Evolutionary conservation across 805 yeast species (phyloP).

Genomic region (Candida coleopterorum): DNA sequence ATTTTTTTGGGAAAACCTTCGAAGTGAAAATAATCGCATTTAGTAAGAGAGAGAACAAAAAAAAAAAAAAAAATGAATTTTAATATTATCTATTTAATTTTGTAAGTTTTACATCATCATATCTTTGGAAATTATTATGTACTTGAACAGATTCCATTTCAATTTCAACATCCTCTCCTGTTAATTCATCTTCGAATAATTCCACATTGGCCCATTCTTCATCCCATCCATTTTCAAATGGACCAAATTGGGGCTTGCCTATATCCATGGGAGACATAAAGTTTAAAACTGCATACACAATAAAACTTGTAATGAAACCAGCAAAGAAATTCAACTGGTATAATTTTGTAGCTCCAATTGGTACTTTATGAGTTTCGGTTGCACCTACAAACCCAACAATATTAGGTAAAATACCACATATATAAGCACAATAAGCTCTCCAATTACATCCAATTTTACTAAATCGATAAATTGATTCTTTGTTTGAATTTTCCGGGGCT

Average conservation of each 20-base stretch:
- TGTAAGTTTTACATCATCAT: neutral
- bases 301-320: constrained; percentile 61
- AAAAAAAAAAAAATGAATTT: too few relatives aligned
- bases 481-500: constrained; percentile 28
- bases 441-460: constrained; percentile 65
- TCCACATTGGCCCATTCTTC: constrained; percentile 64
- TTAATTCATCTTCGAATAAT: constrained; percentile 46
- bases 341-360: constrained; percentile 70
- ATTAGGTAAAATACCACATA: constrained; percentile 77
- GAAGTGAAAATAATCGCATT: neutral
- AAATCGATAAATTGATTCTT: constrained; percentile 50
- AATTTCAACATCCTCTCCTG: constrained; percentile 13
- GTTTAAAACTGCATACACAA: constrained; percentile 51
- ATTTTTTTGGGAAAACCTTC: constrained; percentile 3
- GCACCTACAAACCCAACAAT: constrained; percentile 87
- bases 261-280: constrained; percentile 45
- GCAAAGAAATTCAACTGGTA: constrained; percentile 72
- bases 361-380: constrained; percentile 61
- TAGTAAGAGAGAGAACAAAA: too few relatives aligned
- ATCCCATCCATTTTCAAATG: constrained; percentile 54
- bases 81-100: neutral
- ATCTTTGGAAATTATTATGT: constrained; percentile 15
- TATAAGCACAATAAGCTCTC: constrained; percentile 79
- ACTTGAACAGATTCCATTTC: constrained; percentile 11
- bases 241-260: constrained; percentile 27